Evolutionary conservation across 805 yeast species (phyloP), one percentile per base, ranked within the genome.

Genomic region (Wickerhamiella spandovensis): DNA sequence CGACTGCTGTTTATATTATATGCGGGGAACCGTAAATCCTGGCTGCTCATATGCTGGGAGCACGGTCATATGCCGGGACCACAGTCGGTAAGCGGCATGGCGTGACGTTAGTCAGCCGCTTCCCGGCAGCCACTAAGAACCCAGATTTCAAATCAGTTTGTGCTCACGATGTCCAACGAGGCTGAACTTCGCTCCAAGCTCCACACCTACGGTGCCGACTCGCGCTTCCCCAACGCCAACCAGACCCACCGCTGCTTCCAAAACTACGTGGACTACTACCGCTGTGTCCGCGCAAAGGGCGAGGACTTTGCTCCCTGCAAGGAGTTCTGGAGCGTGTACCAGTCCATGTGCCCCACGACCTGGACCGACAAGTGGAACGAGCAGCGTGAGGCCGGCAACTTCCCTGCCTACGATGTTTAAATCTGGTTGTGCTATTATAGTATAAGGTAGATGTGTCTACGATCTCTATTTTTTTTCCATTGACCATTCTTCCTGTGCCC

Each of bases 201-300:
- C 46, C 60, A 57, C 56, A 59, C 62, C 25, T 54, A 79, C 64
- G 84, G 83, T 54, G 84, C 84, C 74, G 95, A 85, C 70, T 83
- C 95, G 64, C 82, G 96, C 71, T 89, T 89, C 81, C 97, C 98
- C 60, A 80, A 87, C 76, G 89, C 81, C 71, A 90, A 90, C 81
- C 98, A 90, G 74, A 86, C 97, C 64, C 88, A 84, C 75, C 96
- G 90, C 77, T 92, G 97, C 77, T 94, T 90, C 81, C 97, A 90
- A 75, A 78, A 90, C 61, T 92, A 90, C 75, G 87, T 92, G 64
- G 98, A 92, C 72, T 92, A 90, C 81, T 92, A 84, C 82, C 89
- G 88, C 72, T 92, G 98, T 76, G 79, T 92, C 67, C 84, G 81
- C 64, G 87, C 89, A 59, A 90, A 90, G 75, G 98, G 98, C 67